A percentile compares a stretch with the other conserved stretches of the same genome.
These are phyloP conservation scores for Cyberlindnera maclurae DNA, from an alignment of 805 yeast species.

Conservation along the genomic window DNA sequence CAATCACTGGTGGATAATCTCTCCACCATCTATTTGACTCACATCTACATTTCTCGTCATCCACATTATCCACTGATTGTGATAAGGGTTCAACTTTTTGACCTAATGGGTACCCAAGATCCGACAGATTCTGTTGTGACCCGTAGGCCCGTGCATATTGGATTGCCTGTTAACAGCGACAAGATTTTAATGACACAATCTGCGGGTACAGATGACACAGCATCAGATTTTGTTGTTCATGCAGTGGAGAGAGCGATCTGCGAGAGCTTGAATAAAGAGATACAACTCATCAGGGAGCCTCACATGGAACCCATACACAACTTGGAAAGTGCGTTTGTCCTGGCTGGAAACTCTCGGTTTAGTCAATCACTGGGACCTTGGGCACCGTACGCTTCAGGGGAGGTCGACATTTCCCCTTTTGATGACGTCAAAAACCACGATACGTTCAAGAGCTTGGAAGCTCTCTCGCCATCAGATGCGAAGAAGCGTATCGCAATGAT, in stretches of 20 bases:
- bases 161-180: constrained; percentile 61
- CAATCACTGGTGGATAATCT: constrained; percentile 40
- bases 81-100: constrained; percentile 64
- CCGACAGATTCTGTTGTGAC: constrained; percentile 35
- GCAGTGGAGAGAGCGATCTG: constrained; percentile 50
- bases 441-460: constrained; percentile 19
- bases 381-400: constrained; percentile 65
- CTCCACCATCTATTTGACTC: constrained; percentile 47
- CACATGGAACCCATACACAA: constrained; percentile 27
- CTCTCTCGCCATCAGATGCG: constrained; percentile 16
- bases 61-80: constrained; percentile 54
- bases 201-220: constrained; percentile 31
- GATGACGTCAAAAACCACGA: constrained; percentile 37
- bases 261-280: constrained; percentile 32
- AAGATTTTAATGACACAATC: constrained; percentile 25
- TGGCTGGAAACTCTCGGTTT: constrained; percentile 57
- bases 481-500: constrained; percentile 41
- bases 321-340: constrained; percentile 42
- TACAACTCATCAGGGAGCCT: constrained; percentile 26
- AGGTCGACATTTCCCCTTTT: constrained; percentile 60
- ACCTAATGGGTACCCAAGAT: constrained; percentile 24
- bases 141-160: constrained; percentile 56
- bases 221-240: constrained; percentile 50
- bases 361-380: constrained; percentile 62
- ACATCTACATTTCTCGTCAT: constrained; percentile 60